Conservation (phyloP, 148 eudicot genomes). For the Rhododendron ovatum region DNA sequence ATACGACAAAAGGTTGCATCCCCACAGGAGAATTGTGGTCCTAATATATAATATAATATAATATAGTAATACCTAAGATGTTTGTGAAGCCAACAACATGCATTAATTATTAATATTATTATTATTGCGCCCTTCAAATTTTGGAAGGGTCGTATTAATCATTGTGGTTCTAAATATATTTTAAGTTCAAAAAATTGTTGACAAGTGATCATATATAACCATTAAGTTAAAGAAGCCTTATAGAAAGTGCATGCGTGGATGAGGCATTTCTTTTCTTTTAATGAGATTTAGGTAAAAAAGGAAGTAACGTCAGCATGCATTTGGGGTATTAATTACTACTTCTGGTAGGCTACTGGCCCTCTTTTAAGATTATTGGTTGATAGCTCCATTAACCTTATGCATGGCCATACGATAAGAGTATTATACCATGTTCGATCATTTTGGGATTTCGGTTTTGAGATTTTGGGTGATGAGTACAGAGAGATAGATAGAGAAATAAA, state of each 20-base stretch:
- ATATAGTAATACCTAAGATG: too few relatives aligned
- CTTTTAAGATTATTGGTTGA: neutral
- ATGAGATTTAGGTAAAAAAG: neutral
- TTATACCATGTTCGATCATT: too few relatives aligned
- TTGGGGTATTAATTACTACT: neutral
- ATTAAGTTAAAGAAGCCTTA: neutral
- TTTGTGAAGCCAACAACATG: neutral
- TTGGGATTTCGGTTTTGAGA: too few relatives aligned
- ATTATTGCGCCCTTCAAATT: neutral
- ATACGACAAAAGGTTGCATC: neutral
- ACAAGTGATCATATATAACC: neutral
- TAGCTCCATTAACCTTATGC: neutral
- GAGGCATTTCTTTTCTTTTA: slow-evolving; percentile 8
- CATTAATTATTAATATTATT: too few relatives aligned
- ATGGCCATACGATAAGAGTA: too few relatives aligned
- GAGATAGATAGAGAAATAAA: too few relatives aligned
- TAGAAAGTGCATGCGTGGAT: neutral
- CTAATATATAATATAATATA: neutral
- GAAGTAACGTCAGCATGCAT: neutral
- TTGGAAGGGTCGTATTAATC: neutral
- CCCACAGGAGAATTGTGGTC: neutral
- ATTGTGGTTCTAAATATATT: neutral
- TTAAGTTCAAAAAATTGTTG: neutral
- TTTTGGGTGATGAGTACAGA: too few relatives aligned
- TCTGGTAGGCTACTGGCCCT: neutral